These are phyloP conservation scores for Prunus padus DNA, from an alignment of 306 rosid species.

Conservation along the genomic window DNA sequence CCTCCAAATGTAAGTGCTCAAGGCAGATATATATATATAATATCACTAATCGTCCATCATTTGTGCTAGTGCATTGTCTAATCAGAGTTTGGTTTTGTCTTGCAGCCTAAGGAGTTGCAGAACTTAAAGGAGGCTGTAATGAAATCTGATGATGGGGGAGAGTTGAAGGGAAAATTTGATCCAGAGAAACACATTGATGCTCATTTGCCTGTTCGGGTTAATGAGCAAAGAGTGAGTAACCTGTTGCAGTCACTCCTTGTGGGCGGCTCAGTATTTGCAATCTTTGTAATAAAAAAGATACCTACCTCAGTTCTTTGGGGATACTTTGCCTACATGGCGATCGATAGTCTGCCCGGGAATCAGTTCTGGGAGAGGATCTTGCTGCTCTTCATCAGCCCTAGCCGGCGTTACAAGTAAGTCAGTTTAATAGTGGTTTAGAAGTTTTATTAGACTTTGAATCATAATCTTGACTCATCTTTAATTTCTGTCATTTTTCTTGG, in stretches of 20 bases:
- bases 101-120: constrained; percentile 42
- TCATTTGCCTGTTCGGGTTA: constrained; percentile 48
- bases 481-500: constrained; percentile 4
- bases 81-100: not conserved
- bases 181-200: constrained; percentile 47
- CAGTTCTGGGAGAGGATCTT: constrained; percentile 49
- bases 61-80: not conserved
- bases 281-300: constrained; percentile 33
- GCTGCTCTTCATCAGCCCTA: constrained; percentile 41
- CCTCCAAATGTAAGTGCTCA: constrained; percentile 56
- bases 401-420: constrained; percentile 45
- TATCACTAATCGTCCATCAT: not conserved
- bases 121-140: constrained; percentile 42
- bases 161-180: constrained; percentile 38
- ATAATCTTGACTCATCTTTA: not conserved
- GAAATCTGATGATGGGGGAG: constrained; percentile 35
- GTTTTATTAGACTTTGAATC: not conserved
- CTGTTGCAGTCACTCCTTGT: constrained; percentile 46
- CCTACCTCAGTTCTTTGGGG: constrained; percentile 56
- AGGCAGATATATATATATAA: not conserved
- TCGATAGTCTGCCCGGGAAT: constrained; percentile 53
- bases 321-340: constrained; percentile 53
- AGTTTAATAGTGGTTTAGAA: not conserved
- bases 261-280: constrained; percentile 21
- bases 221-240: constrained; percentile 51